phyloP scores from a whole-genome alignment of 306 rosid genomes.

The Astragalus glycyphyllos region DNA sequence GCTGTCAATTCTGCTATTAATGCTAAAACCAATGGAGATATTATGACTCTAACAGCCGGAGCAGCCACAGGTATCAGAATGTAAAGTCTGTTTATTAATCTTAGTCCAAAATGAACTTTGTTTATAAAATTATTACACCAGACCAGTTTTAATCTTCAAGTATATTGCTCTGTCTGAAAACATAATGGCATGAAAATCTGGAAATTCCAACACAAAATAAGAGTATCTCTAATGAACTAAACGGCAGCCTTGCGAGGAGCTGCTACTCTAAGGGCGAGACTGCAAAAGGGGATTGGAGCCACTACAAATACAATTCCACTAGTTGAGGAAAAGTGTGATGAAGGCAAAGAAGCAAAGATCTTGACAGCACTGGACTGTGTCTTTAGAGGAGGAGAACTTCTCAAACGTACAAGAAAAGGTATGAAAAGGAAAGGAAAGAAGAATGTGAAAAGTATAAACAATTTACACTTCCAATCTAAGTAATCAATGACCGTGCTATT shows the following conservation, averaged over 20 bases:
- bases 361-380: conserved; percentile 66
- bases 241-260: conserved; percentile 84
- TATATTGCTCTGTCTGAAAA: too few relatives aligned
- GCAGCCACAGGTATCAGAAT: conserved; percentile 84
- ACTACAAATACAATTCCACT: conserved; percentile 57
- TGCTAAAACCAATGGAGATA: conserved; percentile 87
- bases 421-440: conserved; percentile 15
- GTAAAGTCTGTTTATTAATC: conserved; percentile 16
- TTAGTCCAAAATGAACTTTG: conserved; percentile 20
- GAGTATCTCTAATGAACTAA: conserved; percentile 27
- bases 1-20: conserved; percentile 84
- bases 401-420: conserved; percentile 98
- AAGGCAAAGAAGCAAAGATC: conserved; percentile 64
- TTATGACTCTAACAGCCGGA: conserved; percentile 93
- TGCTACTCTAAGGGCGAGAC: conserved; percentile 71
- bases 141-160: too few relatives aligned
- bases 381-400: conserved; percentile 84
- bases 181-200: neutral
- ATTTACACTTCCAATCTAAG: conserved; percentile 13
- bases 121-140: neutral
- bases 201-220: conserved; percentile 14
- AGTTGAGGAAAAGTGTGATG: conserved; percentile 65
- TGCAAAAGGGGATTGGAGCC: conserved; percentile 73
- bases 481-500: conserved; percentile 32
- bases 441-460: conserved; percentile 1